phyloP scores from a whole-genome alignment of 164 flowering plant species.

The Aristolochia fimbriata region DNA sequence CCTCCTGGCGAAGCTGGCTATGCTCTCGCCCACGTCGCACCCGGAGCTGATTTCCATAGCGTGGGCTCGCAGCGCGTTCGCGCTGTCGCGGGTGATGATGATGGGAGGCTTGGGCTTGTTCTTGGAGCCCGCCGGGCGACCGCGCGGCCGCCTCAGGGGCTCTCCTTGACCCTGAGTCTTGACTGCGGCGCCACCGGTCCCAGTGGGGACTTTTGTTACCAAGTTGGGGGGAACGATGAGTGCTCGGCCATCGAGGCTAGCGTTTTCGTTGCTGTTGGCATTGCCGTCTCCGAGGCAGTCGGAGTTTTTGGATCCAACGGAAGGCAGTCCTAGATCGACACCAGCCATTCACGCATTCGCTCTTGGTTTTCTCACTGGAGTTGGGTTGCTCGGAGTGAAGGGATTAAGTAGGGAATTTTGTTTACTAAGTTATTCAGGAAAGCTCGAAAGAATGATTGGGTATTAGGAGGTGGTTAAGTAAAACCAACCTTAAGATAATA shows the following conservation, averaged over 20 bases:
- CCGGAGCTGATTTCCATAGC: constrained; percentile 86
- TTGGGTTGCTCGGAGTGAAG: background rate
- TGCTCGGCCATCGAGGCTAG: constrained; percentile 17
- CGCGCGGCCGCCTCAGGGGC: constrained; percentile 61
- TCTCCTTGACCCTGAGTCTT: constrained; percentile 62
- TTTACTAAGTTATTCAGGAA: constrained; percentile 12
- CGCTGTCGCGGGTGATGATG: constrained; percentile 67
- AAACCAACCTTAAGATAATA: constrained; percentile 17
- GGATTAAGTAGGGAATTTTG: constrained; percentile 27
- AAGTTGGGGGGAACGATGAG: constrained; percentile 19
- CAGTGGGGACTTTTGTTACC: constrained; percentile 15
- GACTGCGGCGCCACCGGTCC: constrained; percentile 32
- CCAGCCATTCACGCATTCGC: constrained; percentile 37
- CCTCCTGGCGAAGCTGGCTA: constrained; percentile 54
- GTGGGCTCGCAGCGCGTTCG: constrained; percentile 68
- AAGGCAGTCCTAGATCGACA: constrained; percentile 22
- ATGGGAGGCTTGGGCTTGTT: constrained; percentile 89
- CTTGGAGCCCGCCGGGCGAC: constrained; percentile 81
- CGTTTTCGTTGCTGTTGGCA: constrained; percentile 14
- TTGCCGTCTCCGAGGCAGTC: constrained; percentile 16
- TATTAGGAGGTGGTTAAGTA: constrained; percentile 71
- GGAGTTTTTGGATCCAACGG: constrained; percentile 17
- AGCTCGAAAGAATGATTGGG: constrained; percentile 30
- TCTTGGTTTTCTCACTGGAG: background rate
- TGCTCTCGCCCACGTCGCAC: constrained; percentile 59